Evolutionary conservation across 208 protist species (phyloP), one percentile per base, ranked within the genome.

Genomic region (Trypanosoma congolense): DNA sequence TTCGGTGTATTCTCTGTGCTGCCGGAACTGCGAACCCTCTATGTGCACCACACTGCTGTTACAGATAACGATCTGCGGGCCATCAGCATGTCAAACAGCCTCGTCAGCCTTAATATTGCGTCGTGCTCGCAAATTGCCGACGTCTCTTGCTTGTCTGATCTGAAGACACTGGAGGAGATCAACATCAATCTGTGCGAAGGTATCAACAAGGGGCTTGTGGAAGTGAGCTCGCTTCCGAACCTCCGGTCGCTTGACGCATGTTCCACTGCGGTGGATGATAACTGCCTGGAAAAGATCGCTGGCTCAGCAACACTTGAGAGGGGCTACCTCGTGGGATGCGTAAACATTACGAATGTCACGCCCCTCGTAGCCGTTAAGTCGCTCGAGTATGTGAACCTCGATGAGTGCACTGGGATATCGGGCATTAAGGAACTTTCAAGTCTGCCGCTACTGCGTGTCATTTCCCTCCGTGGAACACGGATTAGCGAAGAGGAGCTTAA

Each of bases 1-100:
- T 50, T 74, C 31, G 47, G 40, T 56, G 8, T n/a, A n/a, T 46
- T 46, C 42, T 22, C 10, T 24, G 42, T 9, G 21, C 42, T 46
- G 6, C 42, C 18, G 12, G 6, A 8, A n/a, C 42, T 46, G 12
- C 6, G 42, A n/a, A 25, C 42, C 10, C 21, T 46, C 6, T 46
- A 46, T n/a, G 21, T 46, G 42, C 12, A n/a, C n/a, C 21, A 25
- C 42, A 46, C 42, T n/a, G 10, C 18, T 19, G 0, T 46, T 19
- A 46, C 42, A 19, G 21, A 46, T n/a, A n/a, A 46, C 5, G 8
- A n/a, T 19, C 42, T 46, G 18, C 6, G 42, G 6, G 42, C 9
- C 8, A 46, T 46, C 42, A 24, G 18, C 42, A 46, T 9, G 21
- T 46, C 18, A n/a, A 8, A n/a, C 6, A n/a, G 21, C 9, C 6